Base-by-base conservation (phyloP, 148 eudicot genomes). In the Suaeda aralocaspica region DNA sequence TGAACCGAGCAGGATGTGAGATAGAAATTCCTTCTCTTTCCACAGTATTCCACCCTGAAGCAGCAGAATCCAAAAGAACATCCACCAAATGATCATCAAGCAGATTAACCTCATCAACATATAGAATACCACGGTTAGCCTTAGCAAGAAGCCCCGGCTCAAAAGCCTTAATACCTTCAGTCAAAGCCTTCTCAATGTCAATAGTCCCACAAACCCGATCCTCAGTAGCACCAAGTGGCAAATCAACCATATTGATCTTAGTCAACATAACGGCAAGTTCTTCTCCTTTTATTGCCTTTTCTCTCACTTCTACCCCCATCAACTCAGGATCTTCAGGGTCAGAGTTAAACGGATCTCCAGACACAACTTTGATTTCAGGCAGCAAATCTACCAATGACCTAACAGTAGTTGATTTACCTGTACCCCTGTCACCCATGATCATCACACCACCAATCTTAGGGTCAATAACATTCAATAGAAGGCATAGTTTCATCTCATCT, bases 361-460 rank as follows among this genome's bases (percentile, higher is more conserved):
- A 50, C 52, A 94, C 97, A 64, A 91, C 94, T 74, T 64, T 78
- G 65, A 94, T 94, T 65, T 91, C 92, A 1, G 98, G 98, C 39
- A 94, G 98, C 66, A 94, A 79, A 84, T 94, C 96, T 7, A 84
- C 83, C 66, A 94, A 78, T 15, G 98, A 94, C 72, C 98, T 83
- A 46, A 94, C 97, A 21, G 91, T 84, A 0, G 98, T 94, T 46
- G 98, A 93, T 77, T 93, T 92, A 30, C 98, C 98, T 0, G 98
- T 92, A 65, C 98, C 98, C 59, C 98, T 82, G 44, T 93, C 98
- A 50, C 96, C 98, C 98, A 93, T 93, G 64, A 93, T 93, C 95
- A 93, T 93, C 36, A 93, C 98, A 68, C 96, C 96, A 34, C 98
- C 98, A 56, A 90, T 93, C 76, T 93, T 93, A 59, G 98, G 98